Conservation (phyloP, 495 filamentous ascomycete genomes). For the Neurospora pannonica region DNA sequence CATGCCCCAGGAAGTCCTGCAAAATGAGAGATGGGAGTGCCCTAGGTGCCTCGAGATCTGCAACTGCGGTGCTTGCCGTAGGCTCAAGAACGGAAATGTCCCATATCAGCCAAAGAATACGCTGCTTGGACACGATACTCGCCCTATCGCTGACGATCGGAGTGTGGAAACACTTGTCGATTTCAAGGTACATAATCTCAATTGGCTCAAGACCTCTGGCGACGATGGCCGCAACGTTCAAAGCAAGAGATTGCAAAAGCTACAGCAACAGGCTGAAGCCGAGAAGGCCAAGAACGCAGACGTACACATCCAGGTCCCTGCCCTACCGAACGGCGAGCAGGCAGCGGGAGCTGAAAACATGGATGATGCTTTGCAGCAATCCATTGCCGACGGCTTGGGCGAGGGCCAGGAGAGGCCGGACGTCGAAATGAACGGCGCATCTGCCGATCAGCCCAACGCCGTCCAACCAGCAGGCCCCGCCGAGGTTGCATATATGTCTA, state of each 20-base stretch:
- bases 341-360: constrained; percentile 16
- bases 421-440: neutral
- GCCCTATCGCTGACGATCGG: constrained; percentile 74
- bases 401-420: constrained; percentile 20
- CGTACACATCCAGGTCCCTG: constrained; percentile 12
- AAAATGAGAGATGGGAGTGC: constrained; percentile 72
- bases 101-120: constrained; percentile 80
- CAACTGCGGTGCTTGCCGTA: constrained; percentile 70
- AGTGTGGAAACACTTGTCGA: constrained; percentile 82
- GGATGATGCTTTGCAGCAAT: constrained; percentile 25
- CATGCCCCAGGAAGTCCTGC: constrained; percentile 69
- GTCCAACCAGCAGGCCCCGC: constrained; percentile 5
- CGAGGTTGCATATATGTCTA: constrained; percentile 21
- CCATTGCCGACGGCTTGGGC: constrained; percentile 22
- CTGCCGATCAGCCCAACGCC: neutral
- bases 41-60: constrained; percentile 77
- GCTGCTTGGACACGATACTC: constrained; percentile 80
- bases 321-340: constrained; percentile 16
- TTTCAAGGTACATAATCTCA: constrained; percentile 71
- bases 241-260: constrained; percentile 40
- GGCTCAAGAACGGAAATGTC: constrained; percentile 18
- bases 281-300: constrained; percentile 40
- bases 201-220: constrained; percentile 54
- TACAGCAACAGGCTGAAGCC: constrained; percentile 41
- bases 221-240: constrained; percentile 41